These are phyloP conservation scores for Tarenaya hassleriana DNA, from an alignment of 345 rosid genomes.

Conservation along the genomic window DNA sequence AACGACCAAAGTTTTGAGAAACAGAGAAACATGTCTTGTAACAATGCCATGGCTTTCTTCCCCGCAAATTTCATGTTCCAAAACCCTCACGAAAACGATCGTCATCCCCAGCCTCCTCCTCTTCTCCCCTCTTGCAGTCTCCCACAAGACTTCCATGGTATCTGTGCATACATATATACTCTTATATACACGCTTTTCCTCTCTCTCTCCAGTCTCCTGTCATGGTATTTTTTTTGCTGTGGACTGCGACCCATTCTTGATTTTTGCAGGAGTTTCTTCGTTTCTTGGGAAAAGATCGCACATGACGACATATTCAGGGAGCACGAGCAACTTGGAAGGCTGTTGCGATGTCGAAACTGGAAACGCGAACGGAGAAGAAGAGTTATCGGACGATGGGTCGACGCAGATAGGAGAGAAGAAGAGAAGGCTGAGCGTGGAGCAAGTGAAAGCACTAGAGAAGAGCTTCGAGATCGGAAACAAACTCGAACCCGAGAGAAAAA, in stretches of 20 bases:
- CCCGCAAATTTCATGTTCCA: conserved; percentile 76
- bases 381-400: conserved; percentile 83
- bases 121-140: conserved; percentile 24
- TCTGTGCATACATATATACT: neutral
- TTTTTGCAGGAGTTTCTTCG: conserved; percentile 51
- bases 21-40: conserved; percentile 44
- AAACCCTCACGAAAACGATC: conserved; percentile 53
- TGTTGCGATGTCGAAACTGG: conserved; percentile 36
- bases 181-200: neutral
- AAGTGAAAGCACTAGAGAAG: conserved; percentile 79
- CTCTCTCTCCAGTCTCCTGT: neutral
- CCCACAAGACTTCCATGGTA: conserved; percentile 79
- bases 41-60: conserved; percentile 84
- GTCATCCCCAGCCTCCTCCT: conserved; percentile 48
- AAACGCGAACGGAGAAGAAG: conserved; percentile 53
- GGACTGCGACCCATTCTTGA: conserved; percentile 4
- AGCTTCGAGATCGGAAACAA: conserved; percentile 89
- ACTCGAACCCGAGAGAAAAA: conserved; percentile 91
- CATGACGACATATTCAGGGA: conserved; percentile 17
- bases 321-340: conserved; percentile 35
- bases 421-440: conserved; percentile 84
- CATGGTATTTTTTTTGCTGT: neutral
- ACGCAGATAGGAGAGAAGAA: conserved; percentile 89
- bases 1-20: no score
- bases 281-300: conserved; percentile 75